Evolutionary conservation across 306 rosid genomes (phyloP).

Genomic region (Cercis canadensis): DNA sequence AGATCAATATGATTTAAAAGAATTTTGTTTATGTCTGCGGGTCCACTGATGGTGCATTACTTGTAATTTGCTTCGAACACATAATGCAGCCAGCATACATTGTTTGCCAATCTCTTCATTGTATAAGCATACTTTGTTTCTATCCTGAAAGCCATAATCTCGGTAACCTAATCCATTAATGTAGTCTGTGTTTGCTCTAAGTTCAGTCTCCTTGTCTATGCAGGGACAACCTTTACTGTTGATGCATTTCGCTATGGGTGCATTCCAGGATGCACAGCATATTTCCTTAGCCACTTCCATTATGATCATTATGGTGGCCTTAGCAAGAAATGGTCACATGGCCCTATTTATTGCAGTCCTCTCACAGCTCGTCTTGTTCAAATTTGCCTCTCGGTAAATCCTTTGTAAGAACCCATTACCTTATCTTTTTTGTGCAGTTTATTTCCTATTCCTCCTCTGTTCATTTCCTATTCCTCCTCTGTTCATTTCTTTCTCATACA

Average conservation of each 20-base stretch:
- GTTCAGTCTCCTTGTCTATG: constrained; percentile 21
- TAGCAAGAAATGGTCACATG: constrained; percentile 63
- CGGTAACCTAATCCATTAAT: neutral
- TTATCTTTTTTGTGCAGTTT: neutral
- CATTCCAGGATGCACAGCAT: constrained; percentile 53
- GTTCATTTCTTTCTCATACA: constrained; percentile 5
- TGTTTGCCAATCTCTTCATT: constrained; percentile 2
- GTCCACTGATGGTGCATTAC: neutral
- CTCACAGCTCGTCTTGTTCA: constrained; percentile 51
- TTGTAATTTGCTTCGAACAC: neutral
- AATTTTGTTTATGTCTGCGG: neutral
- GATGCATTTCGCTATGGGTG: constrained; percentile 67
- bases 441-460: constrained; percentile 8
- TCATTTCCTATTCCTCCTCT: constrained; percentile 17
- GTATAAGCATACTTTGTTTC: neutral
- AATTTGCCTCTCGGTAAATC: constrained; percentile 58
- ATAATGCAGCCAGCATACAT: neutral
- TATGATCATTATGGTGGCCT: constrained; percentile 62
- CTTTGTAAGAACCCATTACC: constrained; percentile 46
- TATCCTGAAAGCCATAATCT: constrained; percentile 1
- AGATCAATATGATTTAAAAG: constrained; percentile 5
- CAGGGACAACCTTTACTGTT: constrained; percentile 58
- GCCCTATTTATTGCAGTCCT: constrained; percentile 62
- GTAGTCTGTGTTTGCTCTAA: constrained; percentile 24
- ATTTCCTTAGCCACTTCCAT: constrained; percentile 63